phyloP scores from a whole-genome alignment of 2,329 filamentous ascomycete genomes.

The Thielaviopsis populi region DNA sequence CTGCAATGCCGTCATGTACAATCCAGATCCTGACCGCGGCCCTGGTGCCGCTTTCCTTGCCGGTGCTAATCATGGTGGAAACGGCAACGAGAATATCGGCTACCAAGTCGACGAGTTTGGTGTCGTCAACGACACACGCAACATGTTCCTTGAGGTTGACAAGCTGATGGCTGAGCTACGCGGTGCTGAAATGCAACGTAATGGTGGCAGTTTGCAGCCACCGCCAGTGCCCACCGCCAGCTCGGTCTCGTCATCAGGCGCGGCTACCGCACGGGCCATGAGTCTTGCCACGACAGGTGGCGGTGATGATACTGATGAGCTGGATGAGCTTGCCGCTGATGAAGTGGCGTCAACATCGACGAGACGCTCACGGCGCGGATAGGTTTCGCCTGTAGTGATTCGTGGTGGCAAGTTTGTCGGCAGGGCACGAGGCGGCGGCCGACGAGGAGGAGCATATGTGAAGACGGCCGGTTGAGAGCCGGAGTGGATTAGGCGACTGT shows the following conservation, averaged over 20 bases:
- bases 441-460: not conserved
- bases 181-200: slow-evolving; percentile 49
- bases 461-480: not conserved
- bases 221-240: slow-evolving; percentile 17
- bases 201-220: slow-evolving; percentile 22
- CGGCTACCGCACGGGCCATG: slow-evolving; percentile 20
- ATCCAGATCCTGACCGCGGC: slow-evolving; percentile 62
- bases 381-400: slow-evolving; percentile 7
- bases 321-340: slow-evolving; percentile 34
- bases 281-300: slow-evolving; percentile 28
- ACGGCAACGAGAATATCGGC: slow-evolving; percentile 32
- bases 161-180: slow-evolving; percentile 61
- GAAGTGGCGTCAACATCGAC: slow-evolving; percentile 18
- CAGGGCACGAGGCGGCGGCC: not conserved
- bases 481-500: not conserved
- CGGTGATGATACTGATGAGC: slow-evolving; percentile 35
- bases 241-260: slow-evolving; percentile 17
- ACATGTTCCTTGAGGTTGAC: slow-evolving; percentile 83
- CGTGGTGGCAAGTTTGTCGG: not conserved
- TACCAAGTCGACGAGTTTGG: slow-evolving; percentile 68
- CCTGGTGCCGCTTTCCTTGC: slow-evolving; percentile 48
- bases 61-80: slow-evolving; percentile 24
- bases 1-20: slow-evolving; percentile 97
- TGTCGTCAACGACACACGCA: slow-evolving; percentile 71
- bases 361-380: slow-evolving; percentile 16